phyloP scores from a whole-genome alignment of 2,329 filamentous ascomycete genomes.

The Fusarium cyanostomum region DNA sequence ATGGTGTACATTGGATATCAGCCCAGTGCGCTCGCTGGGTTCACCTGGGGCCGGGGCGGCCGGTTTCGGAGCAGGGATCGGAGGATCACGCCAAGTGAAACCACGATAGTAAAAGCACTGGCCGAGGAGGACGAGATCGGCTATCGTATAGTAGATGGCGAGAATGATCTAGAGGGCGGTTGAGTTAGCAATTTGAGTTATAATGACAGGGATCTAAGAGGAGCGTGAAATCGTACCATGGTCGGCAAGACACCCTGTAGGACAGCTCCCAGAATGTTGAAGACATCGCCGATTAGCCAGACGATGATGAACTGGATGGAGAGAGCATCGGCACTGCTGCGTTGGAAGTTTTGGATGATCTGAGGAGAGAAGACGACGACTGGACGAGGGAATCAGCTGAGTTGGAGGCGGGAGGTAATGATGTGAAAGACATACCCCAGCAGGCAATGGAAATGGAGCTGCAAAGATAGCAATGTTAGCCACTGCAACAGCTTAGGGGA shows the following conservation, averaged over 20 bases:
- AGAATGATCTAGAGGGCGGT: constrained; percentile 71
- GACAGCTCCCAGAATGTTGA: constrained; percentile 94
- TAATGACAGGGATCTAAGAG: neutral
- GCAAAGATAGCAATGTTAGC: constrained; percentile 19
- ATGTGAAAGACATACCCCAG: constrained; percentile 64
- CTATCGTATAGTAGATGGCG: constrained; percentile 93
- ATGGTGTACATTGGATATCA: constrained; percentile 21
- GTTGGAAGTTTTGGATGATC: constrained; percentile 93
- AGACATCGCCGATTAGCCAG: constrained; percentile 94
- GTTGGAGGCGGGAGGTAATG: constrained; percentile 1
- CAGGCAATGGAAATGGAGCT: constrained; percentile 96
- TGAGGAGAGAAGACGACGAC: constrained; percentile 97
- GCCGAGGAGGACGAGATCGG: constrained; percentile 84
- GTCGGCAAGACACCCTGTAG: constrained; percentile 92
- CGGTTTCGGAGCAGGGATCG: constrained; percentile 55
- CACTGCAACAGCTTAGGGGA: neutral
- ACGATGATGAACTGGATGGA: constrained; percentile 92
- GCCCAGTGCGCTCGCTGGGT: constrained; percentile 61
- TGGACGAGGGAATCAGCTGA: constrained; percentile 35
- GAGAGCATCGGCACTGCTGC: constrained; percentile 84
- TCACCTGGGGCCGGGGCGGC: constrained; percentile 46
- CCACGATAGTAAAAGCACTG: constrained; percentile 98
- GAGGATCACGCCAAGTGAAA: constrained; percentile 72
- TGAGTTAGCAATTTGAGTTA: constrained; percentile 17
- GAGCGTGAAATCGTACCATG: constrained; percentile 66